A percentile compares a stretch with the other conserved stretches of the same genome.
Evolutionary conservation across 257 asterid genomes (phyloP).

Genomic region (Salvia miltiorrhiza): DNA sequence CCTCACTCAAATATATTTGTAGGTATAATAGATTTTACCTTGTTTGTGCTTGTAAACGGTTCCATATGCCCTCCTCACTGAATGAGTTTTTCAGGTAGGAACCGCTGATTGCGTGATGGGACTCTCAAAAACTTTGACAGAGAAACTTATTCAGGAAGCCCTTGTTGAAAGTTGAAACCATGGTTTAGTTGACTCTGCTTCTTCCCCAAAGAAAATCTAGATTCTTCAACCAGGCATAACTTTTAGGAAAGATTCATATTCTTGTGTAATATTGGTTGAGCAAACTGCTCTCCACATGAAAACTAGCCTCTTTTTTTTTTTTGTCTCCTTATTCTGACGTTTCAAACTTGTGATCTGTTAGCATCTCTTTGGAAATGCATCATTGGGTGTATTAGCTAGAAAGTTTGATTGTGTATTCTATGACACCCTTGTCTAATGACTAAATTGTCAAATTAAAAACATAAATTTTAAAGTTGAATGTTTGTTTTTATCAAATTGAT

Average conservation of each 20-base stretch:
- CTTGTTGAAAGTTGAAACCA: slow-evolving; percentile 34
- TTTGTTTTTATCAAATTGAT: no score
- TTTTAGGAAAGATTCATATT: not conserved
- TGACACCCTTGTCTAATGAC: no score
- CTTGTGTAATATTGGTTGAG: not conserved
- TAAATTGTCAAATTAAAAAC: no score
- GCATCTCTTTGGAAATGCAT: no score
- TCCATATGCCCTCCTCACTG: not conserved
- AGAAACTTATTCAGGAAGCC: slow-evolving; percentile 64
- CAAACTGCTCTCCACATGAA: no score
- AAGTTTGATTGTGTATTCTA: no score
- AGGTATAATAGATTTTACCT: not conserved
- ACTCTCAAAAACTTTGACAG: slow-evolving; percentile 66
- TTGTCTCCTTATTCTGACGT: no score
- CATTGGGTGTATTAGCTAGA: no score
- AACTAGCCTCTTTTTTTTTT: no score
- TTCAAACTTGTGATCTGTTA: no score
- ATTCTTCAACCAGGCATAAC: not conserved
- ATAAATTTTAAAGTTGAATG: not conserved
- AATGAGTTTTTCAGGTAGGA: slow-evolving; percentile 53
- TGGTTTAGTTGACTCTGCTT: not conserved
- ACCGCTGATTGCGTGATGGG: slow-evolving; percentile 84
- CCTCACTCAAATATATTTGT: not conserved
- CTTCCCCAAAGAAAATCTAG: not conserved
- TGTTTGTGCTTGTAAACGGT: not conserved